Percentiles rank a stretch among this genome's conserved stretches.
Evolutionary conservation across 768 basidiomycete species (phyloP).

Genomic region (Symmetrospora coprosmae): DNA sequence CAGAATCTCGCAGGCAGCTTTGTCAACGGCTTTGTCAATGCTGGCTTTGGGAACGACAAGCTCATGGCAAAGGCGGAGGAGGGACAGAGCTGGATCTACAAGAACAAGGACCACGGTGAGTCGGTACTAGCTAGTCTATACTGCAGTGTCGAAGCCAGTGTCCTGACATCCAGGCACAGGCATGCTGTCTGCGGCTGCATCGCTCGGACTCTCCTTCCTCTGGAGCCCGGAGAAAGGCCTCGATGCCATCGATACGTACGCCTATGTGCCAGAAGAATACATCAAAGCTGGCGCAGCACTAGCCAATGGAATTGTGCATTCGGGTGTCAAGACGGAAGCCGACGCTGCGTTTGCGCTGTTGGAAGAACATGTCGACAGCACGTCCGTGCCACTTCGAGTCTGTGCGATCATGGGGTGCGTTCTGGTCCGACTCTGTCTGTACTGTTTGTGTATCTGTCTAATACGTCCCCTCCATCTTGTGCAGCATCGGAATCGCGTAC

Average conservation of each 20-base stretch:
- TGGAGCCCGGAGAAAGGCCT: slow-evolving; percentile 95
- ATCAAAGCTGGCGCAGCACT: slow-evolving; percentile 96
- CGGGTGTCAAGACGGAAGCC: slow-evolving; percentile 75
- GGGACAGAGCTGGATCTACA: slow-evolving; percentile 97
- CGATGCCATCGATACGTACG: slow-evolving; percentile 90
- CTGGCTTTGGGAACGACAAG: slow-evolving; percentile 96
- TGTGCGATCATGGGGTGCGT: slow-evolving; percentile 63
- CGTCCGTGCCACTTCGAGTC: slow-evolving; percentile 65
- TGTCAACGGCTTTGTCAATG: slow-evolving; percentile 97
- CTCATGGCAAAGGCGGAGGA: slow-evolving; percentile 94
- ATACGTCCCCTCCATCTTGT: neutral
- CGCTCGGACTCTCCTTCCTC: slow-evolving; percentile 74
- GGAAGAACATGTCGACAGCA: slow-evolving; percentile 75
- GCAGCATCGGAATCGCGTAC: slow-evolving; percentile 75
- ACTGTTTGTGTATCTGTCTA: neutral
- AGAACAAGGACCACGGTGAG: slow-evolving; percentile 94
- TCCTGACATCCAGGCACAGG: too few species aligned
- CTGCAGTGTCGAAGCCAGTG: neutral
- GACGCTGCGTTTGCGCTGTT: slow-evolving; percentile 85
- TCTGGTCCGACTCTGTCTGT: neutral
- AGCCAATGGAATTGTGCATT: slow-evolving; percentile 83
- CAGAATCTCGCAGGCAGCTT: slow-evolving; percentile 92
- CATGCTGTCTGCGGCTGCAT: slow-evolving; percentile 93
- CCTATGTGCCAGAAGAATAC: slow-evolving; percentile 86
- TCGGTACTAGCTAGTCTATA: neutral